Evolutionary conservation across 305 asterid species (phyloP).

Genomic region (Fraxinus platypoda): DNA sequence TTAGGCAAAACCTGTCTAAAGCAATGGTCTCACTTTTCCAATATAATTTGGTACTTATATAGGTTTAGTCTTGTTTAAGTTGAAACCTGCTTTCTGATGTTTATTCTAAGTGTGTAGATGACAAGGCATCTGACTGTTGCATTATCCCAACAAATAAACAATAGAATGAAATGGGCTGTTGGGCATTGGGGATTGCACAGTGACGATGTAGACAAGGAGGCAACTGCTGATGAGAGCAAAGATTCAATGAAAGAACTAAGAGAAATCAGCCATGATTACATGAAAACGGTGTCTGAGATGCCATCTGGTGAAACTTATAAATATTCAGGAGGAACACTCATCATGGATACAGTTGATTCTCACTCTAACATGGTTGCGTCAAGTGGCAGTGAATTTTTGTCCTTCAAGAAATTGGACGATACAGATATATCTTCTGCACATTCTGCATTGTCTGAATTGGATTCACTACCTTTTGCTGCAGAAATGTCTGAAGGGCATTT

Average conservation of each 20-base stretch:
- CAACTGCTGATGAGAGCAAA: conserved; percentile 26
- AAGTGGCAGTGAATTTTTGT: conserved; percentile 27
- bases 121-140: conserved; percentile 54
- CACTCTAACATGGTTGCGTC: conserved; percentile 37
- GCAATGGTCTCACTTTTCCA: neutral
- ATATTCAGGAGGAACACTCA: conserved; percentile 31
- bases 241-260: conserved; percentile 31
- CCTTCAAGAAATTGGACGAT: conserved; percentile 34
- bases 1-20: conserved; percentile 9
- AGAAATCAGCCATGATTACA: conserved; percentile 23
- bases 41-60: conserved; percentile 1
- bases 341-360: conserved; percentile 32
- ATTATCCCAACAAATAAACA: conserved; percentile 46
- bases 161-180: conserved; percentile 46
- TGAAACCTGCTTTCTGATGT: conserved; percentile 27
- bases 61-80: conserved; percentile 14
- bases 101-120: conserved; percentile 38
- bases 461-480: conserved; percentile 26
- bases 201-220: conserved; percentile 30
- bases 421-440: conserved; percentile 30
- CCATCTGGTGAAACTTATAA: conserved; percentile 27
- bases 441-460: conserved; percentile 27
- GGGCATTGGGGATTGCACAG: conserved; percentile 31
- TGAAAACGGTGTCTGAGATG: conserved; percentile 29
- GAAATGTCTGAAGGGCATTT: conserved; percentile 36